A percentile compares a stretch with the other conserved stretches of the same genome.
These are phyloP conservation scores for Middelhovenomyces tepae DNA, from an alignment of 805 yeast genomes.

Conservation along the genomic window DNA sequence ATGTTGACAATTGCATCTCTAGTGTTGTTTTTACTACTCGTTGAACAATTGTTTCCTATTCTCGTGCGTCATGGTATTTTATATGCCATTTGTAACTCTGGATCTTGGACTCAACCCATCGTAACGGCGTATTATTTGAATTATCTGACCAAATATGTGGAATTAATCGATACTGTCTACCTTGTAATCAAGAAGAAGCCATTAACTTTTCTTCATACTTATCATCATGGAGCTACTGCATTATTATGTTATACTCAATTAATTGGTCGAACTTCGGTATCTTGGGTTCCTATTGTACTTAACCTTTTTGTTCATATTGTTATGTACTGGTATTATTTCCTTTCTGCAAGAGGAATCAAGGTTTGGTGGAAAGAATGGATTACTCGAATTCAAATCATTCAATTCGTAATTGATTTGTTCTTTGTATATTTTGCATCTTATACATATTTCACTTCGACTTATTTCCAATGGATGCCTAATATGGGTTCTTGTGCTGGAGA, in stretches of 20 bases:
- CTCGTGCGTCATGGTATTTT: slow-evolving; percentile 65
- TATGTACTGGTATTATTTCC: slow-evolving; percentile 96
- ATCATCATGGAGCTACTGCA: slow-evolving; percentile 98
- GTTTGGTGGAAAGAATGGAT: slow-evolving; percentile 99
- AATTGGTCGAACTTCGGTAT: slow-evolving; percentile 80
- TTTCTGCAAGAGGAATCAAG: slow-evolving; percentile 83
- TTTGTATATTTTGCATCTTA: slow-evolving; percentile 93
- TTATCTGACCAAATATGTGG: slow-evolving; percentile 82
- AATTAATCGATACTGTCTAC: slow-evolving; percentile 85
- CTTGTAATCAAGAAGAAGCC: slow-evolving; percentile 87
- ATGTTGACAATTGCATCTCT: slow-evolving; percentile 62
- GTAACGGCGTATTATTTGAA: slow-evolving; percentile 83
- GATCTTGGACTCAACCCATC: slow-evolving; percentile 76
- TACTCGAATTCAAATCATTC: slow-evolving; percentile 89
- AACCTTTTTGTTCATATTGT: slow-evolving; percentile 90
- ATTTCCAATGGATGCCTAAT: slow-evolving; percentile 62
- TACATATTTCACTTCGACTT: slow-evolving; percentile 73
- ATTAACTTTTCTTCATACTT: slow-evolving; percentile 85
- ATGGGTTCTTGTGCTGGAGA: slow-evolving; percentile 84
- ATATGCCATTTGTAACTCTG: slow-evolving; percentile 69
- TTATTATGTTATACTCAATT: slow-evolving; percentile 88
- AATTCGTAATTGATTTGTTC: slow-evolving; percentile 78
- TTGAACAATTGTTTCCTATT: slow-evolving; percentile 83
- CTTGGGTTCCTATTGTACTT: slow-evolving; percentile 88
- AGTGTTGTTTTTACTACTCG: slow-evolving; percentile 52